These are phyloP conservation scores for Triticum dicoccoides DNA, from an alignment of 176 grass and related monocot species.

Conservation along the genomic window DNA sequence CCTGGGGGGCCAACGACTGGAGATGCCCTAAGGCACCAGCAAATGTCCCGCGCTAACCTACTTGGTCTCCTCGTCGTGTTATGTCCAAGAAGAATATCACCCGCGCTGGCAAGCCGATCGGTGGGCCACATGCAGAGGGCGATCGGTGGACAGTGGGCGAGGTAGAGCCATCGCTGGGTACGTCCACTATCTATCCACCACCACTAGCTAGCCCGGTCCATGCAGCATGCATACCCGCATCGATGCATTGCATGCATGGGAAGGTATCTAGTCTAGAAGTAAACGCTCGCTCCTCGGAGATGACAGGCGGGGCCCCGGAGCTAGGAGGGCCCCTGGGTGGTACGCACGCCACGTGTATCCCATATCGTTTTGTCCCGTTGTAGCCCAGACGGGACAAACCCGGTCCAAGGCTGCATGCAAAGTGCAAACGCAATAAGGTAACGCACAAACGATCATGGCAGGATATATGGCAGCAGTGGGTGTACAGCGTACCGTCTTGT, in stretches of 20 bases:
- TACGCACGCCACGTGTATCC: slow-evolving; percentile 23
- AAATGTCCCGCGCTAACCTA: not conserved
- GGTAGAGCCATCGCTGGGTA: not conserved
- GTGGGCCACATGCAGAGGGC: not conserved
- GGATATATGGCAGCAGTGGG: not conserved
- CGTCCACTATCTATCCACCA: slow-evolving; percentile 11
- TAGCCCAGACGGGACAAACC: slow-evolving; percentile 17
- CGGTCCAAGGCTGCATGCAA: slow-evolving; percentile 36
- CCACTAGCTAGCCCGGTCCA: not conserved
- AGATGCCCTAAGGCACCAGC: not conserved
- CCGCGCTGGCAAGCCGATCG: not conserved
- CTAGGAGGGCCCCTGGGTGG: not conserved
- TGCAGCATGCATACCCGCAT: not conserved
- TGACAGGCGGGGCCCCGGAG: not conserved
- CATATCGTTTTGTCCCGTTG: slow-evolving; percentile 29
- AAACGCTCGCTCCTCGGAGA: not conserved
- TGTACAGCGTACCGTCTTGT: not conserved
- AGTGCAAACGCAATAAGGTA: slow-evolving; percentile 6
- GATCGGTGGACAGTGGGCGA: not conserved
- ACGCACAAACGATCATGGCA: not conserved
- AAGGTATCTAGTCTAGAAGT: not conserved
- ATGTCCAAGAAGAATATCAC: slow-evolving; percentile 32
- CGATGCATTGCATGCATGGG: not conserved
- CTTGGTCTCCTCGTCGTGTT: slow-evolving; percentile 36
- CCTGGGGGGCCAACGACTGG: too few species aligned